A percentile compares a stretch with the other conserved stretches of the same genome.
These are phyloP conservation scores for Termitomyces sp. DNA, from an alignment of 768 basidiomycete species.

Conservation along the genomic window DNA sequence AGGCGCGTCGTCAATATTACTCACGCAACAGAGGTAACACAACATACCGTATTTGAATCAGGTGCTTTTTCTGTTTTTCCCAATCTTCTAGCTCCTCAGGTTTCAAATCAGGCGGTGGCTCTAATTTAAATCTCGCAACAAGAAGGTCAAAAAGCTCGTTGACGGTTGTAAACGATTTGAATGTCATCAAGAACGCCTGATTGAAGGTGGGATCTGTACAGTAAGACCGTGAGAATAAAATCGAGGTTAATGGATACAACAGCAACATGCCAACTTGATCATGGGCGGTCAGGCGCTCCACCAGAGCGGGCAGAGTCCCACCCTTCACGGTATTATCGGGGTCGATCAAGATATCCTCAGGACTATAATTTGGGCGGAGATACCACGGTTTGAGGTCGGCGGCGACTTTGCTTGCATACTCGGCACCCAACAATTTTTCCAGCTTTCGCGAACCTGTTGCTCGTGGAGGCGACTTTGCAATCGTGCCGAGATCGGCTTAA, in stretches of 20 bases:
- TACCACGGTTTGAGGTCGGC: slow-evolving; percentile 71
- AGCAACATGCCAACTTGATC: slow-evolving; percentile 71
- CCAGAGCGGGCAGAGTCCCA: slow-evolving; percentile 80
- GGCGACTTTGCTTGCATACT: slow-evolving; percentile 40
- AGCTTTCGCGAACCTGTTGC: slow-evolving; percentile 50
- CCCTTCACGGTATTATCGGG: slow-evolving; percentile 81
- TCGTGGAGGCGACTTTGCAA: slow-evolving; percentile 27
- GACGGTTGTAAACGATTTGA: slow-evolving; percentile 87
- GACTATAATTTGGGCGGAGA: slow-evolving; percentile 74
- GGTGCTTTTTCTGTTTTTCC: slow-evolving; percentile 80
- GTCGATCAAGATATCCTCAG: slow-evolving; percentile 81
- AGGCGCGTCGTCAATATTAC: slow-evolving; percentile 3
- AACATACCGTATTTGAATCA: slow-evolving; percentile 77
- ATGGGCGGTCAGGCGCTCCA: slow-evolving; percentile 89
- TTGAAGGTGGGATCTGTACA: slow-evolving; percentile 60
- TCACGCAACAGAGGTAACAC: slow-evolving; percentile 19
- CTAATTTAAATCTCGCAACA: slow-evolving; percentile 73
- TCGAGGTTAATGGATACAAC: background rate
- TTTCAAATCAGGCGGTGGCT: slow-evolving; percentile 64
- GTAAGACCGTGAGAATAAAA: slow-evolving; percentile 2
- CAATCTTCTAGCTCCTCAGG: slow-evolving; percentile 69
- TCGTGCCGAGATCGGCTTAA: slow-evolving; percentile 4
- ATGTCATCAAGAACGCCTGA: slow-evolving; percentile 93
- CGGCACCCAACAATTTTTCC: slow-evolving; percentile 61
- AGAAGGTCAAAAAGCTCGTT: slow-evolving; percentile 82